A percentile compares a stretch with the other conserved stretches of the same genome.
Evolutionary conservation across 257 asterid species (phyloP).

Genomic region (Forsythia viridissima): DNA sequence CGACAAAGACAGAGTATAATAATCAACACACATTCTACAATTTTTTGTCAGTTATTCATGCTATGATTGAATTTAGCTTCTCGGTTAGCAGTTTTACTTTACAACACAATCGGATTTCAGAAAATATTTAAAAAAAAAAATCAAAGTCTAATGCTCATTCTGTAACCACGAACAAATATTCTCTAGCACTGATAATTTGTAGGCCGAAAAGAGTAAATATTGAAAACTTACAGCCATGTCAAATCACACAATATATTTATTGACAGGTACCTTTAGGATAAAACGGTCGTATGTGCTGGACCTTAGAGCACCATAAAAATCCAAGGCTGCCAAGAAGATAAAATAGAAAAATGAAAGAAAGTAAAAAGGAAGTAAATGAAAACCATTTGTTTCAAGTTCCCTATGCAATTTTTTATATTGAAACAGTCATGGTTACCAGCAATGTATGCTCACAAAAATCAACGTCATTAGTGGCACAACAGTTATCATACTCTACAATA

Average conservation of each 20-base stretch:
- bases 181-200: not conserved
- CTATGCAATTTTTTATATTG: not conserved
- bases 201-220: not conserved
- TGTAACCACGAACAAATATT: conserved; percentile 8
- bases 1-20: not conserved
- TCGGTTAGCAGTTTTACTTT: not conserved
- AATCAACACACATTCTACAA: not conserved
- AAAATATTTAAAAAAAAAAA: not conserved
- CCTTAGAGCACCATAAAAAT: conserved; percentile 91
- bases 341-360: conserved; percentile 12
- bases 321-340: conserved; percentile 67
- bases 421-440: not conserved
- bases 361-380: not conserved
- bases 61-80: not conserved
- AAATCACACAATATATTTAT: conserved; percentile 1
- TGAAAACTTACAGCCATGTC: not conserved
- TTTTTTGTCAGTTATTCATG: not conserved
- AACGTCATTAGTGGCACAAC: not conserved
- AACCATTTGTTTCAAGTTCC: not conserved
- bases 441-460: not conserved
- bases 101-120: not conserved
- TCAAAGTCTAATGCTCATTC: not conserved
- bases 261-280: conserved; percentile 59
- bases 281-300: conserved; percentile 90
- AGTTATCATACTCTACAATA: not conserved